Percentiles rank a stretch among this genome's conserved stretches.
Conservation (phyloP, 441 rosid genomes). For the Isatis lusitanica region DNA sequence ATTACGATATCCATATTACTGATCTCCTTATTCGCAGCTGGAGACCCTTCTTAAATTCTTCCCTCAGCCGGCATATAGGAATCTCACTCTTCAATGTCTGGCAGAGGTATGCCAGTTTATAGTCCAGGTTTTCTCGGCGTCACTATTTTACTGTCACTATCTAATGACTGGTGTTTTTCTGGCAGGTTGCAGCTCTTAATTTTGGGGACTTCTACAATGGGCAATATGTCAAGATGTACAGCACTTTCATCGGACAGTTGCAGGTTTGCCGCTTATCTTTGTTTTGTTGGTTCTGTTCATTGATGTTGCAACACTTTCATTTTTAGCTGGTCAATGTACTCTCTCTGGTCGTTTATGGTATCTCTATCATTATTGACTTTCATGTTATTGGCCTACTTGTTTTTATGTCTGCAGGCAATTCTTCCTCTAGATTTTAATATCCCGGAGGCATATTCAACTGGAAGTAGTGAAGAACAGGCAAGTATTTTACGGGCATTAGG, state of each 20-base stretch:
- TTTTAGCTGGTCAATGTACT: not conserved
- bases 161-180: constrained; percentile 18
- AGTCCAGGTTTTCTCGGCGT: not conserved
- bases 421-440: constrained; percentile 57
- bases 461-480: constrained; percentile 91
- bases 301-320: not conserved
- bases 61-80: constrained; percentile 77
- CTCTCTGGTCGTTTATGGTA: not conserved
- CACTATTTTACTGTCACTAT: not conserved
- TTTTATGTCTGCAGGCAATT: constrained; percentile 51
- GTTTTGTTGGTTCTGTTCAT: not conserved
- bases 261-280: constrained; percentile 47
- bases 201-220: constrained; percentile 86
- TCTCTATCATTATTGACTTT: not conserved
- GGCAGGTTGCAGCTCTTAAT: constrained; percentile 90
- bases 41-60: constrained; percentile 94
- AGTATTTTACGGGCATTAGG: constrained; percentile 29
- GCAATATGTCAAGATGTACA: constrained; percentile 88
- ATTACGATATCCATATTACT: constrained; percentile 19
- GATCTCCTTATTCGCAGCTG: constrained; percentile 51
- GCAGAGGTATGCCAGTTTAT: constrained; percentile 68
- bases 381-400: constrained; percentile 18
- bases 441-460: constrained; percentile 91
- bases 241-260: constrained; percentile 75
- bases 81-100: constrained; percentile 94